Evolutionary conservation across 306 rosid species (phyloP).

Genomic region (Mucuna pruriens): DNA sequence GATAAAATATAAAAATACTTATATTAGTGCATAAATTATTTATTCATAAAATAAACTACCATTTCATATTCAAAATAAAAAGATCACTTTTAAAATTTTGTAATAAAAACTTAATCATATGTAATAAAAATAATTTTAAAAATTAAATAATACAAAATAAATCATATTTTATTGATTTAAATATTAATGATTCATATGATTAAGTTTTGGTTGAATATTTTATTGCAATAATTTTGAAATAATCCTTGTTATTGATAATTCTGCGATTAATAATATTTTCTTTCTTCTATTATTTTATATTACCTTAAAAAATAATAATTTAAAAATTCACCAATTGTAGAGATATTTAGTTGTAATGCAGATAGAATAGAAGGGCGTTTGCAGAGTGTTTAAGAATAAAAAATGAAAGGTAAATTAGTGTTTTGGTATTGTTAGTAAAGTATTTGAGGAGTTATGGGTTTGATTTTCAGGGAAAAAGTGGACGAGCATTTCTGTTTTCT

Average conservation of each 20-base stretch:
- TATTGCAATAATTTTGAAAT: neutral
- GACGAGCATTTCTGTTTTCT: slow-evolving; percentile 69
- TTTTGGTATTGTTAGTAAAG: neutral
- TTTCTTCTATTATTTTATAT: neutral
- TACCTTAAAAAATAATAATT: neutral
- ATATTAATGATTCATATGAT: neutral
- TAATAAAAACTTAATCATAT: neutral
- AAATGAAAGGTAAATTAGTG: neutral
- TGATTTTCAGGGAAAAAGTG: slow-evolving; percentile 79
- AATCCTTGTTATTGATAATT: neutral
- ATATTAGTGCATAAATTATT: no score
- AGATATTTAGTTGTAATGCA: neutral
- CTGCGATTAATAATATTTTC: neutral
- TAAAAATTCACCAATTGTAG: neutral
- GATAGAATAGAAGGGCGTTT: neutral
- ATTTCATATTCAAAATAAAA: neutral
- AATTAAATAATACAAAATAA: neutral
- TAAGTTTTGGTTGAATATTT: neutral
- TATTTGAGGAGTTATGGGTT: no score
- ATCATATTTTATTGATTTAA: neutral
- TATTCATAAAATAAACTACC: no score
- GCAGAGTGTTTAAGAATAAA: neutral
- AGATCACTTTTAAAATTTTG: neutral
- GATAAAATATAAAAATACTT: no score
- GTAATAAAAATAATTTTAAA: neutral